Evolutionary conservation across 2,329 filamentous ascomycete genomes (phyloP).

Genomic region (Fusarium solani-melongenae): DNA sequence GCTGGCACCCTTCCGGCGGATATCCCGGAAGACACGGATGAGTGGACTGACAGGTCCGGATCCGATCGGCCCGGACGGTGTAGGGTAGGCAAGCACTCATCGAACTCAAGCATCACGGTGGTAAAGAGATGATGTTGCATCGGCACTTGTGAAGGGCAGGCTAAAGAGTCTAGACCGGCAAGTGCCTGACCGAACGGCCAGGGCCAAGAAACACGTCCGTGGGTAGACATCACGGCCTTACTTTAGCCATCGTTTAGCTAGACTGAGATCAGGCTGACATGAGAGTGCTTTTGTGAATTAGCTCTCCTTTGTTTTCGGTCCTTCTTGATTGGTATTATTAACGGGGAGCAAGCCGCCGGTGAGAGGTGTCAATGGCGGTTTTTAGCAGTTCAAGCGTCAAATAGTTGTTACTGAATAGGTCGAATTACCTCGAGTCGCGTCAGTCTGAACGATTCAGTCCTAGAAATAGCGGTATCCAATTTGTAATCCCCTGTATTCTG

Average conservation of each 20-base stretch:
- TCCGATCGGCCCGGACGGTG: conserved; percentile 1
- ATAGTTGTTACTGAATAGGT: background rate
- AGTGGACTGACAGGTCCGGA: background rate
- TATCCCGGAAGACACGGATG: background rate
- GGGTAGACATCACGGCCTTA: background rate
- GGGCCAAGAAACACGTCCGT: background rate
- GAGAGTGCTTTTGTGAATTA: background rate
- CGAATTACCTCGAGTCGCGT: background rate
- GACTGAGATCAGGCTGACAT: background rate
- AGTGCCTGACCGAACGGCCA: background rate
- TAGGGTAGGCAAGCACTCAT: background rate
- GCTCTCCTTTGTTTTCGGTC: background rate
- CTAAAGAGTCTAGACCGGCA: background rate
- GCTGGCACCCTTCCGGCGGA: background rate
- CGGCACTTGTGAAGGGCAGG: background rate
- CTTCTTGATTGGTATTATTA: background rate
- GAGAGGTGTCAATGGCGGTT: background rate
- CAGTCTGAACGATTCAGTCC: background rate
- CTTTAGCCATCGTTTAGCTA: background rate
- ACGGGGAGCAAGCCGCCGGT: background rate
- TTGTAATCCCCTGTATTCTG: background rate
- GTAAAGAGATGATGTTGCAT: background rate
- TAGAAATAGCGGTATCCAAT: background rate
- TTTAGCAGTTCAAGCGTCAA: background rate
- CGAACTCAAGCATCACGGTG: background rate